phyloP scores from a whole-genome alignment of 2,329 filamentous ascomycete genomes.

The Ascochyta clinopodiicola region DNA sequence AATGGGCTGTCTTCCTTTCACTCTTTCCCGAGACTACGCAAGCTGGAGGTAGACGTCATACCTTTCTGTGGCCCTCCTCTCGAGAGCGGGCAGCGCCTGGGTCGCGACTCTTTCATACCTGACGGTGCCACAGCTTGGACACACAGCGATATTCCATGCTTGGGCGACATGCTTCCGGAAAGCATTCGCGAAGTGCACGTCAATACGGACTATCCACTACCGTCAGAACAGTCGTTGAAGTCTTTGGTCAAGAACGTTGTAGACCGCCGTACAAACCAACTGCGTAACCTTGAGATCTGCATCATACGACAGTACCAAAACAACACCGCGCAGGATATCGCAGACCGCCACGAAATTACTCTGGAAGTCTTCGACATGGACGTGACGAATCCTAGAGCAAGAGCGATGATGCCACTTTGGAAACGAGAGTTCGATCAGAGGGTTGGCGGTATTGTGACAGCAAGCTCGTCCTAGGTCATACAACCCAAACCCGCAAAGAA shows the following conservation, averaged over 20 bases:
- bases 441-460: slow-evolving; percentile 31
- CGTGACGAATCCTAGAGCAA: slow-evolving; percentile 16
- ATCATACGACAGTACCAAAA: slow-evolving; percentile 37
- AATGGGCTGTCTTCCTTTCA: slow-evolving; percentile 44
- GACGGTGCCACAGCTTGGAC: slow-evolving; percentile 32
- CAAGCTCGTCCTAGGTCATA: not conserved
- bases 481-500: not conserved
- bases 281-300: slow-evolving; percentile 25
- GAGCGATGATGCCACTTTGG: slow-evolving; percentile 43
- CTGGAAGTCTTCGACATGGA: slow-evolving; percentile 34
- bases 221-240: slow-evolving; percentile 28
- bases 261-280: slow-evolving; percentile 25
- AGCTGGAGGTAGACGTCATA: slow-evolving; percentile 39
- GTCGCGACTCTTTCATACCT: slow-evolving; percentile 25
- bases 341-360: slow-evolving; percentile 20
- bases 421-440: slow-evolving; percentile 37
- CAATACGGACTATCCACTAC: slow-evolving; percentile 38
- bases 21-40: slow-evolving; percentile 30
- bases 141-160: slow-evolving; percentile 42
- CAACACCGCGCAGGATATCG: slow-evolving; percentile 24
- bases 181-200: slow-evolving; percentile 39
- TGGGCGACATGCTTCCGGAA: slow-evolving; percentile 43
- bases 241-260: slow-evolving; percentile 42
- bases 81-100: slow-evolving; percentile 41
- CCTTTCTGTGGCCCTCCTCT: slow-evolving; percentile 45